Percentiles rank a stretch among this genome's conserved stretches.
Conservation (phyloP, 2,329 filamentous ascomycete genomes). For the Clarireedia sp. region DNA sequence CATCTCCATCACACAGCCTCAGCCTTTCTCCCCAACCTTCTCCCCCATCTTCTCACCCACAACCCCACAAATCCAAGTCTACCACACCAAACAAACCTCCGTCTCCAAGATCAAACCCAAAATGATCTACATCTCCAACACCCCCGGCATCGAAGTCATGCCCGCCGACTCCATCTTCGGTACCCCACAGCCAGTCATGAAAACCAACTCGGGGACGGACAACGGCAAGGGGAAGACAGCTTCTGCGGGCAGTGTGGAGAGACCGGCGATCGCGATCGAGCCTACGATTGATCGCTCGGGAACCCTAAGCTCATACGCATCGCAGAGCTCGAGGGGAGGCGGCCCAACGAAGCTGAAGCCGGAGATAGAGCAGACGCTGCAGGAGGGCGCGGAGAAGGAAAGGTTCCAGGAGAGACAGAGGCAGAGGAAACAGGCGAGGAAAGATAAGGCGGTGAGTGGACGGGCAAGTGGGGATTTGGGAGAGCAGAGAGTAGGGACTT, state of each 20-base stretch:
- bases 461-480: too few species aligned
- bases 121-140: conserved; percentile 6
- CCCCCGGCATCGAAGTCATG: neutral
- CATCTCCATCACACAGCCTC: neutral
- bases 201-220: neutral
- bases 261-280: neutral
- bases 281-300: conserved; percentile 1
- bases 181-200: neutral
- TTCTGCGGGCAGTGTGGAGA: neutral
- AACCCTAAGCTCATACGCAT: neutral
- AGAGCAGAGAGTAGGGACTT: too few species aligned
- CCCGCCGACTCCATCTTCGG: neutral
- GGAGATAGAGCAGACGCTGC: neutral
- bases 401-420: neutral
- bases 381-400: neutral
- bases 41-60: neutral
- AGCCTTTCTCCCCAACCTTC: neutral
- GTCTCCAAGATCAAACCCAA: conserved; percentile 8
- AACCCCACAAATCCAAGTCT: neutral
- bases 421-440: neutral
- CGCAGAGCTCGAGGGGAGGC: neutral
- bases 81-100: conserved; percentile 6
- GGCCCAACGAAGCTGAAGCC: neutral
- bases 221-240: neutral
- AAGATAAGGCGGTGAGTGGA: neutral